Evolutionary conservation across 768 basidiomycete genomes (phyloP).

Genomic region (Macrolepiota dolichaula): DNA sequence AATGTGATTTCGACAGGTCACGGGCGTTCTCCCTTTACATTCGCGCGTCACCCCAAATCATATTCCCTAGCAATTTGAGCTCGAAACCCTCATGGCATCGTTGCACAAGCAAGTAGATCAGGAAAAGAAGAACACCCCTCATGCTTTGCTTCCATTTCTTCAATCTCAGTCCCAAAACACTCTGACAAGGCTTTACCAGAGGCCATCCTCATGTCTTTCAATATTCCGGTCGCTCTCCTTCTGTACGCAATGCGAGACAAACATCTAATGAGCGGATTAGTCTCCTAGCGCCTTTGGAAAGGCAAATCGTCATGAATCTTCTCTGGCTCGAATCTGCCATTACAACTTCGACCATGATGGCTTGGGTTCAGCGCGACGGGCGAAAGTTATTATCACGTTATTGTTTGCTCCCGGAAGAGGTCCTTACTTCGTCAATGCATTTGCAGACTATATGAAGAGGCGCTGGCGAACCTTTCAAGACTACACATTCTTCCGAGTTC

Average conservation of each 20-base stretch:
- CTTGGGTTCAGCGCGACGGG: constrained; percentile 74
- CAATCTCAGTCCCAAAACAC: constrained; percentile 77
- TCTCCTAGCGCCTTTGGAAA: constrained; percentile 71
- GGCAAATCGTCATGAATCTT: constrained; percentile 84
- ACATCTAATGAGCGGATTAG: constrained; percentile 36
- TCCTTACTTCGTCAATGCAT: constrained; percentile 14
- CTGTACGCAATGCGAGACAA: constrained; percentile 10
- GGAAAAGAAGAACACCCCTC: constrained; percentile 33
- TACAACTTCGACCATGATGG: constrained; percentile 59
- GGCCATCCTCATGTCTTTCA: constrained; percentile 85
- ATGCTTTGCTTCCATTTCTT: constrained; percentile 74
- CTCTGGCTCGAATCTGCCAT: constrained; percentile 85
- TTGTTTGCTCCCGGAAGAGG: background rate
- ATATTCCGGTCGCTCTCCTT: constrained; percentile 70
- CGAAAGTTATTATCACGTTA: constrained; percentile 49
- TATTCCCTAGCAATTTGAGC: constrained; percentile 20
- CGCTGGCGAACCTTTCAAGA: constrained; percentile 57
- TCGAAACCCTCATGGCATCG: constrained; percentile 23
- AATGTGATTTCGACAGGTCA: background rate
- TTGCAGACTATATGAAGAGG: constrained; percentile 66
- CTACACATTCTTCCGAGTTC: constrained; percentile 69
- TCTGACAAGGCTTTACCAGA: constrained; percentile 75
- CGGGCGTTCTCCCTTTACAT: background rate
- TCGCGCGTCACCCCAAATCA: background rate
- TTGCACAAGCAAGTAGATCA: constrained; percentile 22